These are phyloP conservation scores for Phoma herbarum DNA, from an alignment of 2,329 filamentous ascomycete species.

Conservation along the genomic window DNA sequence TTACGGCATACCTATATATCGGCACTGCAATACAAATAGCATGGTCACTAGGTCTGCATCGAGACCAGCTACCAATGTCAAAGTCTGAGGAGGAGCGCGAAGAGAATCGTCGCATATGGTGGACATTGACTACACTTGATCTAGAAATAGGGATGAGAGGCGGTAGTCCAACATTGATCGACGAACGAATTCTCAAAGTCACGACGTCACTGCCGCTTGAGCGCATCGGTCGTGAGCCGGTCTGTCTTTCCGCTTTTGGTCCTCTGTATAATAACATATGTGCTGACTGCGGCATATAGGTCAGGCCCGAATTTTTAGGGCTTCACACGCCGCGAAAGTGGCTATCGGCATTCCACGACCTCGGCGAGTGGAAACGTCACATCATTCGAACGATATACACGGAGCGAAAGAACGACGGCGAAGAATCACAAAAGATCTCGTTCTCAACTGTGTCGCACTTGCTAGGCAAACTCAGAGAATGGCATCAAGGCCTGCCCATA, in stretches of 20 bases:
- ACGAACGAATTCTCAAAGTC: slow-evolving; percentile 45
- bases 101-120: slow-evolving; percentile 50
- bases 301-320: slow-evolving; percentile 44
- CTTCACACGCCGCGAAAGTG: slow-evolving; percentile 47
- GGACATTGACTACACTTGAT: slow-evolving; percentile 49
- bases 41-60: slow-evolving; percentile 49
- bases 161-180: slow-evolving; percentile 47
- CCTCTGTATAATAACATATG: not conserved
- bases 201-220: slow-evolving; percentile 46
- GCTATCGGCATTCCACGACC: slow-evolving; percentile 42
- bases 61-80: slow-evolving; percentile 44
- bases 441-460: slow-evolving; percentile 47
- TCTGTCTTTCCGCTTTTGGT: not conserved
- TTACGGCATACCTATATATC: slow-evolving; percentile 49
- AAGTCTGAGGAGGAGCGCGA: slow-evolving; percentile 42
- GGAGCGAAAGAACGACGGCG: slow-evolving; percentile 28
- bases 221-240: slow-evolving; percentile 31
- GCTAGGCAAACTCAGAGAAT: slow-evolving; percentile 45
- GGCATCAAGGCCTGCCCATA: slow-evolving; percentile 44
- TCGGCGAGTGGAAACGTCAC: slow-evolving; percentile 45
- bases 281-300: slow-evolving; percentile 1
- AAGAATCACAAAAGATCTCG: slow-evolving; percentile 39
- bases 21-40: slow-evolving; percentile 50
- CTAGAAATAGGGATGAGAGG: slow-evolving; percentile 49
- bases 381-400: slow-evolving; percentile 49